Base-by-base conservation (phyloP, 2,329 filamentous ascomycete genomes). In the Nemania bipapillata region DNA sequence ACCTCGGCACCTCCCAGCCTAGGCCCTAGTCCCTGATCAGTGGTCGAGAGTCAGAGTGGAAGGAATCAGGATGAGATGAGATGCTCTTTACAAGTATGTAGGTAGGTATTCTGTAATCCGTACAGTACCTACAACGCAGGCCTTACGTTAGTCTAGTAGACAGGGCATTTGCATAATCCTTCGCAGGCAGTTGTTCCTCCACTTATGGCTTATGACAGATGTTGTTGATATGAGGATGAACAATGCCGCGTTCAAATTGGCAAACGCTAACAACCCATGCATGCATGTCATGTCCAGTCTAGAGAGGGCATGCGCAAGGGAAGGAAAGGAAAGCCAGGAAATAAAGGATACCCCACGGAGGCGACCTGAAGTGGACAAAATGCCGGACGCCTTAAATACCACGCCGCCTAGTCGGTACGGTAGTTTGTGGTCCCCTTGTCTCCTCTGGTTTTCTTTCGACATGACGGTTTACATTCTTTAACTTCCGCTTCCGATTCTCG, bases 201-300 rank as follows among this genome's bases (percentile, higher is more conserved):
- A 62, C 63, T 66, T 66, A 69, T 69, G 66, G 58, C 63, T 66
- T 66, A 69, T 69, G 66, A 63, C 63, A 66, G 63, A 58, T 66
- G 35, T 24, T 40, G 32, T 24, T 40, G 32, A 40, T 35, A 65
- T 62, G 66, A 66, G 47, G 58, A 66, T 69, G 63, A 32, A 57
- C 66, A 69, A 55, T 65, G 66, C 66, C 63, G 62, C 63, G 54
- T 66, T 69, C 53, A 66, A 69, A 63, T 69, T 69, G 63, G 66
- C 53, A 66, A 66, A 66, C 66, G 64, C 63, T 59, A 66, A 42
- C n/a, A 54, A 58, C 63, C 66, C 66, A 58, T 69, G 66, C 35
- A 49, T 9, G 45, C 52, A n/a, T 30, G 52, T 24, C 45, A 35
- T 56, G 63, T 32, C 47, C 59, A 58, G n/a, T n/a, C n/a, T n/a